Evolutionary conservation across 495 filamentous ascomycete species (phyloP).

Genomic region (Neurospora hispaniola): DNA sequence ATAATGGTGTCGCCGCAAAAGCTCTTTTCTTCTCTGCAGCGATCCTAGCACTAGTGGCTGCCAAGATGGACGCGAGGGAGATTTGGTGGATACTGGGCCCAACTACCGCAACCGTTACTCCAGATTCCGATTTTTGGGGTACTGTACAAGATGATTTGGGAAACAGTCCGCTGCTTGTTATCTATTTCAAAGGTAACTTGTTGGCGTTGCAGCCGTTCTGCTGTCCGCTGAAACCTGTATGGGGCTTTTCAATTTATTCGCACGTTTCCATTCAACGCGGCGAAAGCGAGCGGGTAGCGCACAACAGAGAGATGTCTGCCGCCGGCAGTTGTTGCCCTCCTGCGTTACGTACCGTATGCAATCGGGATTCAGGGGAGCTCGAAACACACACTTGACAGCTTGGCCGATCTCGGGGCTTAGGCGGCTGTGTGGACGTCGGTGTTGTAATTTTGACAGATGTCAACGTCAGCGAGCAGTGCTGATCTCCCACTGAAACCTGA

Average conservation of each 20-base stretch:
- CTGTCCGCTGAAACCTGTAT: conserved; percentile 4
- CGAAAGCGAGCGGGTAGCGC: background rate
- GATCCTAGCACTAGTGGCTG: conserved; percentile 4
- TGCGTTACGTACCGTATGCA: background rate
- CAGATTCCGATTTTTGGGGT: background rate
- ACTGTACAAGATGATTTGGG: background rate
- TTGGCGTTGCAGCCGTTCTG: background rate
- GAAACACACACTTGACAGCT: conserved; percentile 3
- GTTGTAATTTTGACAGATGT: background rate
- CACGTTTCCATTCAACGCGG: background rate
- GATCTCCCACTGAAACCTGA: background rate
- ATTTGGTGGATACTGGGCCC: background rate
- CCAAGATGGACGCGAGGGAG: background rate
- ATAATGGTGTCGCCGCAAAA: conserved; percentile 2
- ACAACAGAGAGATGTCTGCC: background rate
- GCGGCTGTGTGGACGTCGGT: background rate
- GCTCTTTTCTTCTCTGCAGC: background rate
- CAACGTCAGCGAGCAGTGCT: background rate
- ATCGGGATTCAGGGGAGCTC: background rate
- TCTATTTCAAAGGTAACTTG: background rate
- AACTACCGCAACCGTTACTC: conserved; percentile 1
- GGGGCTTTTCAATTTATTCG: background rate
- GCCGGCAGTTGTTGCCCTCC: background rate
- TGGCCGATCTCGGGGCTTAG: background rate
- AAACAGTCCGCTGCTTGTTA: background rate